These are phyloP conservation scores for Pestalotiopsis sp. DNA, from an alignment of 2,329 filamentous ascomycete species.

Conservation along the genomic window DNA sequence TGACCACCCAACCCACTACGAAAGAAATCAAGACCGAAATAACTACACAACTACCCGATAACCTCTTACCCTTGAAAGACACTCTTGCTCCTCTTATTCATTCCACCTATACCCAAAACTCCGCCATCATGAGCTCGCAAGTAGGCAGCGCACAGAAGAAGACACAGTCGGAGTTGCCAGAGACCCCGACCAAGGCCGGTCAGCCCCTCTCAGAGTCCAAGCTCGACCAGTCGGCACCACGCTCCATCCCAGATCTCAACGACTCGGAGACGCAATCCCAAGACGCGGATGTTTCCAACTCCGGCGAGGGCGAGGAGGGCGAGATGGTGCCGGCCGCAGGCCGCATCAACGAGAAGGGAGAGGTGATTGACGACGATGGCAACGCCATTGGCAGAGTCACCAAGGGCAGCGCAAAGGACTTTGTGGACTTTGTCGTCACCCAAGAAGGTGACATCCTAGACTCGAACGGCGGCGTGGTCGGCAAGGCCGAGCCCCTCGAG, in stretches of 20 bases:
- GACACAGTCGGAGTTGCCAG: constrained; percentile 14
- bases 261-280: constrained; percentile 22
- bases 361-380: constrained; percentile 58
- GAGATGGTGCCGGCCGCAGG: constrained; percentile 39
- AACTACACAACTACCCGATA: constrained; percentile 13
- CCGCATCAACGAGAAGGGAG: constrained; percentile 55
- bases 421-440: constrained; percentile 35
- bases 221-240: constrained; percentile 24
- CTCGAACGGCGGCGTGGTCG: constrained; percentile 32
- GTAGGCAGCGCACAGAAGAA: constrained; percentile 23
- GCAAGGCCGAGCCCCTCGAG: constrained; percentile 35
- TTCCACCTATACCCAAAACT: not conserved
- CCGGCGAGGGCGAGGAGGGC: constrained; percentile 30
- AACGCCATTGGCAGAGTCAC: constrained; percentile 47
- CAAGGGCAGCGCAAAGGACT: constrained; percentile 29
- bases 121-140: constrained; percentile 13
- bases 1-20: constrained; percentile 19
- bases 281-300: constrained; percentile 15
- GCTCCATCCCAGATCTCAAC: constrained; percentile 28
- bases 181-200: constrained; percentile 8
- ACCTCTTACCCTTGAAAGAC: constrained; percentile 3
- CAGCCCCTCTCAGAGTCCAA: constrained; percentile 19
- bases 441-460: constrained; percentile 38
- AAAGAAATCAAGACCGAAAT: constrained; percentile 22
- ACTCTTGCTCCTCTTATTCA: constrained; percentile 6